phyloP scores from a whole-genome alignment of 2,329 filamentous ascomycete genomes.

The Calonectria honghensis region DNA sequence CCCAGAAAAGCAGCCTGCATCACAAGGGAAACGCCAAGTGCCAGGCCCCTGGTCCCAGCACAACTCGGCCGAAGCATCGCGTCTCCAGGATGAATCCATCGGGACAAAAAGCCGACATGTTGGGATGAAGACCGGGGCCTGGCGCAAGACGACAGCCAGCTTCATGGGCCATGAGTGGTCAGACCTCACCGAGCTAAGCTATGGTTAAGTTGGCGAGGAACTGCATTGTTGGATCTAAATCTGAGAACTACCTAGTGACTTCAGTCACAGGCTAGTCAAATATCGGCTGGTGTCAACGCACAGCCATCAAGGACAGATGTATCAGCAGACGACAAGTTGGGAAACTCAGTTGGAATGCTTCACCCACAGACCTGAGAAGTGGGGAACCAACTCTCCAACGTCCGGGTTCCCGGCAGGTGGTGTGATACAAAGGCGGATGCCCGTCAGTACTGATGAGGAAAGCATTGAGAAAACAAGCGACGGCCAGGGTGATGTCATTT shows the following conservation, averaged over 20 bases:
- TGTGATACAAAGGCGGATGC: slow-evolving; percentile 12
- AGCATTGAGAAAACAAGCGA: slow-evolving; percentile 14
- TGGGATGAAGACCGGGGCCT: slow-evolving; percentile 21
- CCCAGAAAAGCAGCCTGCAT: slow-evolving; percentile 25
- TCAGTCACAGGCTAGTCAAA: slow-evolving; percentile 22
- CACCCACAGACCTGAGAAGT: slow-evolving; percentile 12
- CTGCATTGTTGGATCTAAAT: slow-evolving; percentile 30
- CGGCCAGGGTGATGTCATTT: slow-evolving; percentile 22
- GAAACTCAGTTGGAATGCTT: slow-evolving; percentile 6
- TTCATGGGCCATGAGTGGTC: slow-evolving; percentile 25
- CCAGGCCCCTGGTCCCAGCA: slow-evolving; percentile 22
- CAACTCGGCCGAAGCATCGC: slow-evolving; percentile 36
- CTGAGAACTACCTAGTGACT: slow-evolving; percentile 21
- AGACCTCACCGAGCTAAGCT: slow-evolving; percentile 20
- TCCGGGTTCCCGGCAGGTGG: slow-evolving; percentile 22
- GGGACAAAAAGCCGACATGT: slow-evolving; percentile 23
- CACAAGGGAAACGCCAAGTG: slow-evolving; percentile 5
- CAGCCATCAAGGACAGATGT: slow-evolving; percentile 20
- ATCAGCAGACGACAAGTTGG: slow-evolving; percentile 20
- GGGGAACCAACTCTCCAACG: slow-evolving; percentile 21
- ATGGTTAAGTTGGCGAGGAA: slow-evolving; percentile 20
- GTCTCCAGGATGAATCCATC: slow-evolving; percentile 28
- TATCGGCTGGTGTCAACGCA: slow-evolving; percentile 26
- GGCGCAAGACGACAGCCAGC: background rate
- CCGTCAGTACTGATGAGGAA: background rate